These are phyloP conservation scores for Xylaria flabelliformis DNA, from an alignment of 495 filamentous ascomycete species.

Conservation along the genomic window DNA sequence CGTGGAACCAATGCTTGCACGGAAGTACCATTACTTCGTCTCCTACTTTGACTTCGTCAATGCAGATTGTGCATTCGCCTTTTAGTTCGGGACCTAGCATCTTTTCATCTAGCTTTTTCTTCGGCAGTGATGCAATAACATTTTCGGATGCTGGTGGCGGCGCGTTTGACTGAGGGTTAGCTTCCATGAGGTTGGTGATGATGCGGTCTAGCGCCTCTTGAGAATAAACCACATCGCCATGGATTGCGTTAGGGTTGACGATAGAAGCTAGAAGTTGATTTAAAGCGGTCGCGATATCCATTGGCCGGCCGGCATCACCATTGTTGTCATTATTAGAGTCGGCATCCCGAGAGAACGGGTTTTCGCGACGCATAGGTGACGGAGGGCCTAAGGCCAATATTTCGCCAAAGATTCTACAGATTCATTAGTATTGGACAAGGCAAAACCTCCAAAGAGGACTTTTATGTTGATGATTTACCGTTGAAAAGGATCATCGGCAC, in stretches of 20 bases:
- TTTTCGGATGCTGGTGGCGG: constrained; percentile 79
- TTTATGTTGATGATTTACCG: constrained; percentile 30
- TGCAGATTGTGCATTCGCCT: constrained; percentile 91
- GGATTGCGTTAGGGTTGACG: constrained; percentile 62
- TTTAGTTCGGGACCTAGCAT: constrained; percentile 67
- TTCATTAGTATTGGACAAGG: neutral
- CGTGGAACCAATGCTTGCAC: constrained; percentile 93
- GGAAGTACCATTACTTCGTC: constrained; percentile 81
- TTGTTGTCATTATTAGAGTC: constrained; percentile 31
- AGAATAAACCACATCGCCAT: constrained; percentile 88
- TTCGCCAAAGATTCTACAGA: constrained; percentile 31
- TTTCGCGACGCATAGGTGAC: constrained; percentile 27
- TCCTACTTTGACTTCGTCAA: constrained; percentile 78
- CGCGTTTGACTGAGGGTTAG: constrained; percentile 73
- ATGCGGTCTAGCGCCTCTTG: constrained; percentile 92
- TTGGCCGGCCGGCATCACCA: constrained; percentile 26
- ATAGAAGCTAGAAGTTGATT: constrained; percentile 57
- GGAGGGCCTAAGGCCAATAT: constrained; percentile 27
- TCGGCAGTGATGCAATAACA: constrained; percentile 76
- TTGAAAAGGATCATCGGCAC: constrained; percentile 39
- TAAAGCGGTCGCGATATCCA: constrained; percentile 40
- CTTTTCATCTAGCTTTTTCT: constrained; percentile 66
- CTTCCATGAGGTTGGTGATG: constrained; percentile 86
- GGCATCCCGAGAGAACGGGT: constrained; percentile 4
- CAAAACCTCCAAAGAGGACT: neutral